These are phyloP conservation scores for Corymbia citriodora DNA, from an alignment of 441 rosid species.

Conservation along the genomic window DNA sequence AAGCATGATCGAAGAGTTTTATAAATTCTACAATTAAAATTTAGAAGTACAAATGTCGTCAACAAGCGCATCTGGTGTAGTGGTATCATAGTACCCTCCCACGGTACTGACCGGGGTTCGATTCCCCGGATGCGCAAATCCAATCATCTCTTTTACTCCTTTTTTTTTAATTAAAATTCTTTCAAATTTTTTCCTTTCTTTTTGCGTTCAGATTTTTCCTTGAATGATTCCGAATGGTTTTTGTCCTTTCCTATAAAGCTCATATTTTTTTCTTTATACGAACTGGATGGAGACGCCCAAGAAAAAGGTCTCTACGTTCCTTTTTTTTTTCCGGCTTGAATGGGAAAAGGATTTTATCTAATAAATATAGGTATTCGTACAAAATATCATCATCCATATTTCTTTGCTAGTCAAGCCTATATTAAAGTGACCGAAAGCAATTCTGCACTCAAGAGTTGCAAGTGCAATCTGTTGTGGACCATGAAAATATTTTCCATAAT, in stretches of 20 bases:
- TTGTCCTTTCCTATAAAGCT: background rate
- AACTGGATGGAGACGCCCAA: background rate
- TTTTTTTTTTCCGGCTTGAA: fast-evolving
- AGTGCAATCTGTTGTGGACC: background rate
- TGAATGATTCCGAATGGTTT: background rate
- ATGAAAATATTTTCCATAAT: background rate
- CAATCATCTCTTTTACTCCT: fast-evolving
- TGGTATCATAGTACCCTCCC: slow-evolving; percentile 2
- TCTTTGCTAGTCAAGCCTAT: background rate
- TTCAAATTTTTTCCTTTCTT: background rate
- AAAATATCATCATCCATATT: background rate
- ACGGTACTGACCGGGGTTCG: slow-evolving; percentile 3
- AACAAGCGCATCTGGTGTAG: background rate
- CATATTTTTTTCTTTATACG: background rate
- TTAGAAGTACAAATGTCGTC: fast-evolving
- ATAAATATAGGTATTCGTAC: background rate
- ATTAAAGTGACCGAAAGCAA: background rate
- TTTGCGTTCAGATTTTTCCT: background rate
- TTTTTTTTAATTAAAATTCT: background rate
- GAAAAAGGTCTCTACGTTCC: background rate
- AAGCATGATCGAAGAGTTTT: background rate
- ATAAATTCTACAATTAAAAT: fast-evolving
- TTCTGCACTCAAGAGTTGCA: background rate
- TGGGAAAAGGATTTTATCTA: background rate
- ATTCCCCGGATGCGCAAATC: background rate